Evolutionary conservation across 352 stramenopile species (phyloP), one percentile per base, ranked within the genome.

Genomic region (Thalassiosira mediterranea): DNA sequence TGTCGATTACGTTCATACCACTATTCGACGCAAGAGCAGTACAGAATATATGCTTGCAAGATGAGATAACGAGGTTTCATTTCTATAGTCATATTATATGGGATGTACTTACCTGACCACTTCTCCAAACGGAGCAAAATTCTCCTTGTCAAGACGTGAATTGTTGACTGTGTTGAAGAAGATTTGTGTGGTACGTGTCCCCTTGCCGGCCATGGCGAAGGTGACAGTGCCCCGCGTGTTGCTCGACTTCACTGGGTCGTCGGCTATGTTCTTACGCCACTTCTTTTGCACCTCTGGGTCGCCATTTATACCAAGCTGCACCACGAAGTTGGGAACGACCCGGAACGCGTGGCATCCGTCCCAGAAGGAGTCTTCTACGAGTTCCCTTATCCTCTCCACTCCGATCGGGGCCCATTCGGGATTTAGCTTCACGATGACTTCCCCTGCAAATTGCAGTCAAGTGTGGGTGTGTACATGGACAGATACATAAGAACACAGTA

Each of bases 141-240:
- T 89, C 68, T 93, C 76, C 31, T 89, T 91, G 65, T 96, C 92
- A 21, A 97, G 73, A 69, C 88, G 92, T 23, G 58, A 70, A 69
- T 94, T 94, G 54, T 80, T 54, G 32, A 7, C 49, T 19, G 71
- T 56, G 52, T 97, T 97, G 53, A 97, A 89, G 64, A 97, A 97
- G 28, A 97, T 52, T 67, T 96, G 93, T 10, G 80, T 93, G 17
- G 91, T 95, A 34, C 93, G 76, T n/a, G 91, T 94, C 66, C 95
- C 93, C 2, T 74, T 67, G 21, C 92, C 91, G 15, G 87, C 80
- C 1, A 83, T 95, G 15, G 93, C 93, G 70, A 94, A 97, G 1
- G 90, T 88, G 0, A 96, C 37, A 7, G 84, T 95, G 15, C 90
- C 88, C 53, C 86, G 34, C 37, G 58, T 72, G 78, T 95, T 94